Evolutionary conservation across 345 rosid genomes (phyloP).

Genomic region (Chamaenerion angustifolium): DNA sequence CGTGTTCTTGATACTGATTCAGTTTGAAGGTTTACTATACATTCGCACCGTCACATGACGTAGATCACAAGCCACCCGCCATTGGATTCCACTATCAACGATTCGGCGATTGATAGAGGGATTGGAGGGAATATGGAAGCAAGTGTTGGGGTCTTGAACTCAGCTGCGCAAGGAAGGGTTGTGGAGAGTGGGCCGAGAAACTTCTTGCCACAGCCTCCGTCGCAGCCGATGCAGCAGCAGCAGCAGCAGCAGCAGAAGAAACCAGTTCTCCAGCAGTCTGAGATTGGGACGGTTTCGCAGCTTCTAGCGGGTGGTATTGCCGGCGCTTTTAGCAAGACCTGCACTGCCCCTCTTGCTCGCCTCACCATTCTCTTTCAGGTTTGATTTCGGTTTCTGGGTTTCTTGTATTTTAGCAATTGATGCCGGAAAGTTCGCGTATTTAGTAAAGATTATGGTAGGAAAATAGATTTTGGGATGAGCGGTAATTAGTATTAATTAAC

Average conservation of each 20-base stretch:
- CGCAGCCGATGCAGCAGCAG: conserved; percentile 26
- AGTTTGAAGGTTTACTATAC: too few relatives aligned
- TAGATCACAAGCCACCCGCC: too few relatives aligned
- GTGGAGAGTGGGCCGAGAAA: conserved; percentile 33
- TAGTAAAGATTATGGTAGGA: background rate
- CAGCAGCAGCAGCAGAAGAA: conserved; percentile 20
- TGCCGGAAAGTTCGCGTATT: background rate
- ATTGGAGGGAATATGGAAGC: conserved; percentile 68
- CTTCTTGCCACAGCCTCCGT: conserved; percentile 38
- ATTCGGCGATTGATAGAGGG: background rate
- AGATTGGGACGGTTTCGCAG: conserved; percentile 65
- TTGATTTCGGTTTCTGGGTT: background rate
- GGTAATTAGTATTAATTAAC: too few relatives aligned
- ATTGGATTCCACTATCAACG: too few relatives aligned
- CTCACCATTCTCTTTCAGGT: conserved; percentile 98
- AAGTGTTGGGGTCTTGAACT: conserved; percentile 39
- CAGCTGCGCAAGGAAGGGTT: conserved; percentile 9
- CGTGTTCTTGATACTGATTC: too few relatives aligned
- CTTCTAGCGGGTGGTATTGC: conserved; percentile 89
- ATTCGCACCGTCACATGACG: too few relatives aligned
- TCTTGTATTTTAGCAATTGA: background rate
- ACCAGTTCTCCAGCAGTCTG: conserved; percentile 40
- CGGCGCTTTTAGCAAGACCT: conserved; percentile 91
- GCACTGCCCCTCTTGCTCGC: conserved; percentile 93
- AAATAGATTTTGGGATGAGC: background rate